Percentiles rank a stretch among this genome's conserved stretches.
Conservation (phyloP, 768 basidiomycete species). For the Lactarius vividus region DNA sequence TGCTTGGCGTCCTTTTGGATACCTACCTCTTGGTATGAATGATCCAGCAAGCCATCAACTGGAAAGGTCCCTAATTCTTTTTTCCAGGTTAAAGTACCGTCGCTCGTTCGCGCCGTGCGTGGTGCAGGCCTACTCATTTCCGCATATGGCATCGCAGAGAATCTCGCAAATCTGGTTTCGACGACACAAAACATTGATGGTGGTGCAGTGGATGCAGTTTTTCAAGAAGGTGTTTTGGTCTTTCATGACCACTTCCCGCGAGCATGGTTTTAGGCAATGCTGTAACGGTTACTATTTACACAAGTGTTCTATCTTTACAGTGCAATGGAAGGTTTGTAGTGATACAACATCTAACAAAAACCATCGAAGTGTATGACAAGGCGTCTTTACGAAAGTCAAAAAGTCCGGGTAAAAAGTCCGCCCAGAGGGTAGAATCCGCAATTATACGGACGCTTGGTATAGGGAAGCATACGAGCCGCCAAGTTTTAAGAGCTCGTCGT, state of each 20-base stretch:
- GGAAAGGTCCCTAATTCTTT: not conserved
- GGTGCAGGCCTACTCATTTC: slow-evolving; percentile 87
- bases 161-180: slow-evolving; percentile 36
- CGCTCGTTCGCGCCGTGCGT: slow-evolving; percentile 83
- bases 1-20: slow-evolving; percentile 89
- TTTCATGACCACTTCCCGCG: slow-evolving; percentile 67
- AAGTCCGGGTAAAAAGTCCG: not conserved
- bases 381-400: slow-evolving; percentile 14
- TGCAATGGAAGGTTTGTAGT: slow-evolving; percentile 27
- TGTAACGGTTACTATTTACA: slow-evolving; percentile 22
- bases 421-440: not conserved
- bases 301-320: slow-evolving; percentile 18
- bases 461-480: slow-evolving; percentile 30
- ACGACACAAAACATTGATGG: slow-evolving; percentile 39
- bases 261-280: slow-evolving; percentile 44
- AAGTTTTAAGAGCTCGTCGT: slow-evolving; percentile 31
- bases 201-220: slow-evolving; percentile 65
- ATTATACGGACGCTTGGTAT: slow-evolving; percentile 29
- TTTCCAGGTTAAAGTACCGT: slow-evolving; percentile 78
- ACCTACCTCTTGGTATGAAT: slow-evolving; percentile 74
- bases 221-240: slow-evolving; percentile 60
- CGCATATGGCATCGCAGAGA: slow-evolving; percentile 63
- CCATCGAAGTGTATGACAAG: slow-evolving; percentile 10
- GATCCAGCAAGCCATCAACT: slow-evolving; percentile 14
- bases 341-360: slow-evolving; percentile 17